Evolutionary conservation across 208 protist genomes (phyloP).

Genomic region (Naegleria gruberi): DNA sequence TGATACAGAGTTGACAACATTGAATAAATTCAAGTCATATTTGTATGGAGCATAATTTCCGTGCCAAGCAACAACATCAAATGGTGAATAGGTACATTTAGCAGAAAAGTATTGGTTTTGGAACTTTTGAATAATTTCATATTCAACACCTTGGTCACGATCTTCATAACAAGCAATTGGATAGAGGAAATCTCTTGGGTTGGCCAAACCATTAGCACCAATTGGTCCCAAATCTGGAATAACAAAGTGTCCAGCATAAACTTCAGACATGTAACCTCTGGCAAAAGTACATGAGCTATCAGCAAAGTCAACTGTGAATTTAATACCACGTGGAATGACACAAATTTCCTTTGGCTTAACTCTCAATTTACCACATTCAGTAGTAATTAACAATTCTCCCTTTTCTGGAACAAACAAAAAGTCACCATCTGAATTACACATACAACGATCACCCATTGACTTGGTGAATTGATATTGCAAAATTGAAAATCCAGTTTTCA

Average conservation of each 20-base stretch:
- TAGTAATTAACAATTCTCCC: constrained; percentile 56
- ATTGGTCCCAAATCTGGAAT: constrained; percentile 75
- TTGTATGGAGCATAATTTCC: constrained; percentile 79
- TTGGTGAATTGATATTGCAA: constrained; percentile 59
- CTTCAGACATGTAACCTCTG: constrained; percentile 69
- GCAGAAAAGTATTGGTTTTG: constrained; percentile 44
- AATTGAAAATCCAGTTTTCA: constrained; percentile 55
- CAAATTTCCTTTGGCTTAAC: constrained; percentile 64
- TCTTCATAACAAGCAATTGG: constrained; percentile 65
- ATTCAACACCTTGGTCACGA: constrained; percentile 29
- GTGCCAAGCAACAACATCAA: constrained; percentile 80
- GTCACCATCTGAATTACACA: constrained; percentile 67
- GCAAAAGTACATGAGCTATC: neutral
- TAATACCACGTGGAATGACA: constrained; percentile 64
- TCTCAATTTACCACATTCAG: constrained; percentile 61
- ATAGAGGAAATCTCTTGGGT: constrained; percentile 68
- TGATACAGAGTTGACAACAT: constrained; percentile 62
- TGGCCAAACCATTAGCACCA: constrained; percentile 77
- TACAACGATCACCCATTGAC: constrained; percentile 47
- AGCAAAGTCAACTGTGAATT: constrained; percentile 50
- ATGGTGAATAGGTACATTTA: constrained; percentile 43
- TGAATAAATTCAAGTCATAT: constrained; percentile 66
- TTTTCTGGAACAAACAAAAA: constrained; percentile 70
- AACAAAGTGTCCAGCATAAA: constrained; percentile 65
- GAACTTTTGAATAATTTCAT: constrained; percentile 54